These are phyloP conservation scores for Stellera chamaejasme DNA, from an alignment of 345 rosid genomes.

Conservation along the genomic window DNA sequence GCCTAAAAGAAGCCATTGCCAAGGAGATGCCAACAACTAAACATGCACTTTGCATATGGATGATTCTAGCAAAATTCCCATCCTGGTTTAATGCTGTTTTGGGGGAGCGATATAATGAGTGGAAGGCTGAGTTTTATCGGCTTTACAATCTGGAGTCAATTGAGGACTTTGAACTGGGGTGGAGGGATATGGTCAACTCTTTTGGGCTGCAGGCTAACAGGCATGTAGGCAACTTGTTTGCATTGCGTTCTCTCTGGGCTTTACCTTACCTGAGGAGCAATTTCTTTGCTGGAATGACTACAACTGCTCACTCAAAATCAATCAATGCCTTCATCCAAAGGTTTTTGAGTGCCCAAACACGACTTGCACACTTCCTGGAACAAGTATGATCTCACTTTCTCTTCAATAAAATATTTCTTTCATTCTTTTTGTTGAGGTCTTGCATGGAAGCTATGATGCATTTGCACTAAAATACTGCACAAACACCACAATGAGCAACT, in stretches of 20 bases:
- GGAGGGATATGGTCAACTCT: conserved; percentile 85
- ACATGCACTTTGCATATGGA: conserved; percentile 96
- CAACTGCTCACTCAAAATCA: conserved; percentile 67
- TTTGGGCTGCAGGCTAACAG: conserved; percentile 86
- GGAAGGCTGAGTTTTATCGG: conserved; percentile 87
- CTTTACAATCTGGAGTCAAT: conserved; percentile 74
- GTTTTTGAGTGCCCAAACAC: conserved; percentile 81
- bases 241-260: conserved; percentile 70
- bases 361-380: conserved; percentile 85
- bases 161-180: conserved; percentile 83
- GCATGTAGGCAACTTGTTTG: conserved; percentile 64
- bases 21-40: conserved; percentile 76
- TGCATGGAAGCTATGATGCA: too few relatives aligned
- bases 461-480: too few relatives aligned
- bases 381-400: conserved; percentile 47
- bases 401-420: not conserved
- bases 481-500: too few relatives aligned
- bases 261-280: conserved; percentile 81
- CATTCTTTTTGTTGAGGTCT: conserved; percentile 1
- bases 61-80: conserved; percentile 89
- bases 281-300: conserved; percentile 82
- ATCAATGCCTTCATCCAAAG: conserved; percentile 92
- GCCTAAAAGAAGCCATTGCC: conserved; percentile 88
- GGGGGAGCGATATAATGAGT: conserved; percentile 86
- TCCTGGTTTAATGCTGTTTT: conserved; percentile 94